A percentile compares a stretch with the other conserved stretches of the same genome.
phyloP scores from a whole-genome alignment of 768 basidiomycete species.

The Leucocoprinus birnbaumii region DNA sequence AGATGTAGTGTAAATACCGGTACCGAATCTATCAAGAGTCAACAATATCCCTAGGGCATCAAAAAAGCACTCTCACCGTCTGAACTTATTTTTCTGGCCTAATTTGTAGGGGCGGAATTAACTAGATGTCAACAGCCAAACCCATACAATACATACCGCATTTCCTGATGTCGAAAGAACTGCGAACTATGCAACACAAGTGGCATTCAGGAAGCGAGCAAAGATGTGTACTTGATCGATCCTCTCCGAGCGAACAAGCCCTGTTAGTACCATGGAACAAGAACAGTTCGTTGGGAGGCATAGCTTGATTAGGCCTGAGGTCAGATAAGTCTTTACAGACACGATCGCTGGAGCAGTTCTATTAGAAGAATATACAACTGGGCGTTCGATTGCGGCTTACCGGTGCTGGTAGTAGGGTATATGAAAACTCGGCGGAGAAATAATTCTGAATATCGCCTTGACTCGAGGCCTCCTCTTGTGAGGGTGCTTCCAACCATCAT shows the following conservation, averaged over 20 bases:
- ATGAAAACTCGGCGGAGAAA: conserved; percentile 41
- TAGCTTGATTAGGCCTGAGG: conserved; percentile 16
- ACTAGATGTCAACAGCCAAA: too few species aligned
- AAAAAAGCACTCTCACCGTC: conserved; percentile 12
- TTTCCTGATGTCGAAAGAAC: conserved; percentile 56
- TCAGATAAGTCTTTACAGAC: conserved; percentile 22
- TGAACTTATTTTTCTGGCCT: conserved; percentile 58
- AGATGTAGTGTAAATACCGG: conserved; percentile 63
- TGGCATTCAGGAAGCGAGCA: conserved; percentile 50
- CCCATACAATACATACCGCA: conserved; percentile 44
- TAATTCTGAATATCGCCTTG: conserved; percentile 48
- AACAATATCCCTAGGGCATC: background rate
- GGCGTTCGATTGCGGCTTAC: conserved; percentile 23
- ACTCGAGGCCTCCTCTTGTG: conserved; percentile 48
- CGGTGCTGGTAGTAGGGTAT: conserved; percentile 44
- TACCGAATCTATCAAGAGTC: conserved; percentile 48
- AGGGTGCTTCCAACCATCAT: conserved; percentile 54
- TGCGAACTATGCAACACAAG: conserved; percentile 54
- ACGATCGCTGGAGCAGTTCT: conserved; percentile 22
- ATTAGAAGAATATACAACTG: background rate
- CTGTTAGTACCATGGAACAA: conserved; percentile 71
- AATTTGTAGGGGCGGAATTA: conserved; percentile 4
- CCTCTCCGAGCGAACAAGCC: conserved; percentile 56
- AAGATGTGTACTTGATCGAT: conserved; percentile 37
- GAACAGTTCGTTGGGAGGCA: conserved; percentile 49